phyloP scores from a whole-genome alignment of 345 rosid genomes.

The Punica granatum region DNA sequence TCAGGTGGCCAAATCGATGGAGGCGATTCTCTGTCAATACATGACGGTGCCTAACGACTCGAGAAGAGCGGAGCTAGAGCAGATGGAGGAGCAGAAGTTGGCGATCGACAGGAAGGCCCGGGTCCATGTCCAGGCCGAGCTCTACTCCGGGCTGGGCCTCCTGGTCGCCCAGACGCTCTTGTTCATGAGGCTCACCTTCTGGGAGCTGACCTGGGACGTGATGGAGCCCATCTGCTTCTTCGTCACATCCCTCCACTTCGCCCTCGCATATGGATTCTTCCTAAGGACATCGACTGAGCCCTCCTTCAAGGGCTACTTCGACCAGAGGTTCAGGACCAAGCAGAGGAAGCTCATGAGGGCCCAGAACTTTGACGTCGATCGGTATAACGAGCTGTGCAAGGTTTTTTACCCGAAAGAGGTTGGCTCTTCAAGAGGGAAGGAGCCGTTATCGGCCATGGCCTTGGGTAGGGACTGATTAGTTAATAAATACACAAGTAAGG shows the following conservation, averaged over 20 bases:
- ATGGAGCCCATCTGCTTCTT: constrained; percentile 98
- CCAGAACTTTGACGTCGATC: constrained; percentile 34
- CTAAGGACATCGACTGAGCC: constrained; percentile 80
- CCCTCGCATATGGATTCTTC: constrained; percentile 64
- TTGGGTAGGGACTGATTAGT: neutral
- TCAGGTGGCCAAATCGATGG: constrained; percentile 59
- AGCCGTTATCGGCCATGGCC: neutral
- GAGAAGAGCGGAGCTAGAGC: constrained; percentile 51
- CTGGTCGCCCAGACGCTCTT: constrained; percentile 52
- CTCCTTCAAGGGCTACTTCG: constrained; percentile 68
- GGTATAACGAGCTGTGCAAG: constrained; percentile 39
- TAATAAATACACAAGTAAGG: neutral
- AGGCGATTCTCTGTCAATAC: constrained; percentile 34
- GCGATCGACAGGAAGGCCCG: constrained; percentile 48
- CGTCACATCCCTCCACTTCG: constrained; percentile 53
- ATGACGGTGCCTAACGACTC: constrained; percentile 42
- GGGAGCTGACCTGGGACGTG: constrained; percentile 95
- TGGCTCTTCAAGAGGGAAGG: neutral
- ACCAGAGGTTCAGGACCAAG: constrained; percentile 50
- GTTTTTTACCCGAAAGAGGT: constrained; percentile 17
- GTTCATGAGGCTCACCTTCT: constrained; percentile 92
- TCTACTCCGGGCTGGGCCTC: constrained; percentile 63
- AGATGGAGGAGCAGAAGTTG: constrained; percentile 55
- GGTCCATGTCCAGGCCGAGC: constrained; percentile 51
- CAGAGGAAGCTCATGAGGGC: constrained; percentile 53